Conservation (phyloP, 2,329 filamentous ascomycete species). For the Lecanicillium sp. region DNA sequence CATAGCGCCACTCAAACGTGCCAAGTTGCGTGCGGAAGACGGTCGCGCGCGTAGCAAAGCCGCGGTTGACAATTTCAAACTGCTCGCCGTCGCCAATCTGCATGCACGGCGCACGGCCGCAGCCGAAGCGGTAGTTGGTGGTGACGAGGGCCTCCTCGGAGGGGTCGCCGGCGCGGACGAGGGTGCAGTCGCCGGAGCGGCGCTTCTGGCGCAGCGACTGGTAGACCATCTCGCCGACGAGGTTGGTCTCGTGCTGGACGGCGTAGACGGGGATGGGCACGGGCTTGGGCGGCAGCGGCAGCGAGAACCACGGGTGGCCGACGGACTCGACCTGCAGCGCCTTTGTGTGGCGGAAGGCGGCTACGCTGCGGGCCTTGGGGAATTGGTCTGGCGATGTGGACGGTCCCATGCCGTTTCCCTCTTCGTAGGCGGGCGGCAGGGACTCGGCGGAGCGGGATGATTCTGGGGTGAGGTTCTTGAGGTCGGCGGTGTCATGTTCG, state of each 20-base stretch:
- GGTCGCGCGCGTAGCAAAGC: slow-evolving; percentile 38
- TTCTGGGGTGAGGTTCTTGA: slow-evolving; percentile 15
- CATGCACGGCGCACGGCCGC: slow-evolving; percentile 42
- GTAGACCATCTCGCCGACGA: slow-evolving; percentile 36
- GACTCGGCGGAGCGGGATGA: slow-evolving; percentile 21
- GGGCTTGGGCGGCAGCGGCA: slow-evolving; percentile 29
- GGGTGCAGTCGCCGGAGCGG: slow-evolving; percentile 39
- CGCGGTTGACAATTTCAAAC: slow-evolving; percentile 21
- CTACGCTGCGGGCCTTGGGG: slow-evolving; percentile 1
- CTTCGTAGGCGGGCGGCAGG: slow-evolving; percentile 15
- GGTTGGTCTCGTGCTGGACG: slow-evolving; percentile 25
- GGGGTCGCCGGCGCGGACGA: slow-evolving; percentile 33
- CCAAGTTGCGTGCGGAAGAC: slow-evolving; percentile 40
- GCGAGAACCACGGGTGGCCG: slow-evolving; percentile 34
- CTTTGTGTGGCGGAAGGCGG: slow-evolving; percentile 32
- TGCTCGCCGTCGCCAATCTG: slow-evolving; percentile 14
- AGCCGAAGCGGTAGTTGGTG: slow-evolving; percentile 51
- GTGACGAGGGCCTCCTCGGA: slow-evolving; percentile 25
- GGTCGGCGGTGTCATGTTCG: slow-evolving; percentile 15
- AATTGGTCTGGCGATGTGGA: slow-evolving; percentile 10
- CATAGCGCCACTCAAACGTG: slow-evolving; percentile 50
- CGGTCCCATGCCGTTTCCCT: slow-evolving; percentile 4
- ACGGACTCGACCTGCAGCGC: slow-evolving; percentile 40
- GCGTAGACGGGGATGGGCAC: slow-evolving; percentile 35
- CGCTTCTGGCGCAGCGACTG: slow-evolving; percentile 40